Percentiles rank a stretch among this genome's conserved stretches.
phyloP scores from a whole-genome alignment of 148 eudicot species.

The Rhododendron ovatum region DNA sequence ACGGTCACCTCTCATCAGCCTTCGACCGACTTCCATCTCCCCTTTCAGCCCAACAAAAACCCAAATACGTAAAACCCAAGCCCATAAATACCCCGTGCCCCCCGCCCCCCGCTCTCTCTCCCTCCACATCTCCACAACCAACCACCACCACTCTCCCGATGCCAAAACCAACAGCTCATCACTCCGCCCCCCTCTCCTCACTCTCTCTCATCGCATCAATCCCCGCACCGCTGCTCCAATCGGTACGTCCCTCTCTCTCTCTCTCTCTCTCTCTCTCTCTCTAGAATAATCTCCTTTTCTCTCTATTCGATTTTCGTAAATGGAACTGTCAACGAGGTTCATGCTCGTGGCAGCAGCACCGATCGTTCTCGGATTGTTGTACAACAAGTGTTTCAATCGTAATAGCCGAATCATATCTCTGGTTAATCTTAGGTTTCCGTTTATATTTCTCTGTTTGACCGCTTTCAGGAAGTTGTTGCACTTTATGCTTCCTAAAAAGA shows the following conservation, averaged over 20 bases:
- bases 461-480: slow-evolving; percentile 50
- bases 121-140: no score
- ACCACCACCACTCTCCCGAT: background rate
- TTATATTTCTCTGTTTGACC: slow-evolving; percentile 20
- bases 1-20: background rate
- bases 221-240: slow-evolving; percentile 26
- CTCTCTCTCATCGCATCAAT: slow-evolving; percentile 6
- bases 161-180: background rate
- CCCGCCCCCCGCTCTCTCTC: background rate
- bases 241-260: slow-evolving; percentile 26
- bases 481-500: slow-evolving; percentile 85
- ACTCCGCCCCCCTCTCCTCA: background rate
- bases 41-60: background rate
- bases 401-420: background rate
- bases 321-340: slow-evolving; percentile 20
- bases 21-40: background rate
- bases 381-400: slow-evolving; percentile 7
- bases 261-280: background rate
- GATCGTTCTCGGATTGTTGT: slow-evolving; percentile 21
- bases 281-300: slow-evolving; percentile 4
- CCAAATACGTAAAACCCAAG: background rate
- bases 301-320: slow-evolving; percentile 17
- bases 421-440: slow-evolving; percentile 12
- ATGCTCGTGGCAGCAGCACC: slow-evolving; percentile 9
- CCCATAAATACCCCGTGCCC: slow-evolving; percentile 13